These are phyloP conservation scores for Annona cherimola DNA, from an alignment of 164 flowering plant genomes.

Conservation along the genomic window DNA sequence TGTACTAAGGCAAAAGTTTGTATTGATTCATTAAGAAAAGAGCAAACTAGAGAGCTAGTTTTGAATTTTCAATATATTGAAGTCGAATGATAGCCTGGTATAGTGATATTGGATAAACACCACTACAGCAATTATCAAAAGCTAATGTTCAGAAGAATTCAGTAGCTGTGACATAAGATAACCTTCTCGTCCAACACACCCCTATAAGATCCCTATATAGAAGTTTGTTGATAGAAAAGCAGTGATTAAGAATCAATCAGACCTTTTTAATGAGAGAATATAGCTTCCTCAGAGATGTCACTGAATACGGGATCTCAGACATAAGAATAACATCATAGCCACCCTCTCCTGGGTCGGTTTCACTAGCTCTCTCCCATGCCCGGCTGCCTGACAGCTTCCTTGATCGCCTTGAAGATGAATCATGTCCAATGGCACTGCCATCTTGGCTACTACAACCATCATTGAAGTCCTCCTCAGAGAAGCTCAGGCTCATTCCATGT, in stretches of 20 bases:
- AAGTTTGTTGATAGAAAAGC: background rate
- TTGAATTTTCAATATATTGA: background rate
- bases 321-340: constrained; percentile 86
- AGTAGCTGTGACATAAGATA: too few relatives aligned
- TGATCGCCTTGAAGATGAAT: constrained; percentile 63
- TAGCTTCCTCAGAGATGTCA: constrained; percentile 62
- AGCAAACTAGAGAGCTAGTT: background rate
- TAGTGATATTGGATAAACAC: background rate
- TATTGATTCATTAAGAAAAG: background rate
- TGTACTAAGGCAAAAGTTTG: too few relatives aligned
- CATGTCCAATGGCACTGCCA: constrained; percentile 64
- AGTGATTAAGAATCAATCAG: constrained; percentile 9
- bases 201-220: too few relatives aligned
- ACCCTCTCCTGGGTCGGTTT: constrained; percentile 57
- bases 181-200: too few relatives aligned
- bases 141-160: background rate
- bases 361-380: constrained; percentile 90
- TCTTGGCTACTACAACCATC: constrained; percentile 88
- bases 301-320: constrained; percentile 74
- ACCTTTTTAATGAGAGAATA: constrained; percentile 81
- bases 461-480: constrained; percentile 87
- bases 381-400: constrained; percentile 91
- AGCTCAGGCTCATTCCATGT: constrained; percentile 55
- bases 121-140: too few relatives aligned
- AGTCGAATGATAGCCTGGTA: background rate